Conservation (phyloP, 2,329 filamentous ascomycete genomes). For the Claviceps purpurea region DNA sequence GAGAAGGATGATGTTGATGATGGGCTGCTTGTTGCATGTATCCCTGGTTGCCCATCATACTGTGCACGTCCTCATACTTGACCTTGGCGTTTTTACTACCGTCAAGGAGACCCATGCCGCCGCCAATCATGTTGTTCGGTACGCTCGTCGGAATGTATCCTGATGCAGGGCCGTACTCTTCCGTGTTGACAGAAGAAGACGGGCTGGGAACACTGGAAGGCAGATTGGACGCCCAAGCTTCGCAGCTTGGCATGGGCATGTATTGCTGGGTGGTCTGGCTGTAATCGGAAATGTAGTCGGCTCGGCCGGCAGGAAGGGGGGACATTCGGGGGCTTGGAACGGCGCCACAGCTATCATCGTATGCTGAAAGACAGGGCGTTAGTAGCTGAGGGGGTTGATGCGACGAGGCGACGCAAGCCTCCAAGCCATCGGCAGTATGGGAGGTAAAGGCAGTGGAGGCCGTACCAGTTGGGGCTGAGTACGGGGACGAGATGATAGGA, state of each 20-base stretch:
- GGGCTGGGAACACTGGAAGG: conserved; percentile 39
- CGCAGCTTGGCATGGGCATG: conserved; percentile 27
- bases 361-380: conserved; percentile 19
- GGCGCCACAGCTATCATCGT: conserved; percentile 25
- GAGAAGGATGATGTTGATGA: neutral
- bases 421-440: conserved; percentile 5
- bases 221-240: conserved; percentile 32
- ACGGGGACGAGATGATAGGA: conserved; percentile 26
- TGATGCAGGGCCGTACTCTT: conserved; percentile 28
- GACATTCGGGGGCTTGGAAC: conserved; percentile 31
- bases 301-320: conserved; percentile 25
- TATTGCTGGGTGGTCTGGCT: conserved; percentile 19
- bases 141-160: conserved; percentile 37
- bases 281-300: conserved; percentile 33
- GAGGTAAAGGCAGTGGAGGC: conserved; percentile 5
- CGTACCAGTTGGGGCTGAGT: conserved; percentile 27
- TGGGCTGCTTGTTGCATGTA: conserved; percentile 14
- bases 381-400: conserved; percentile 6
- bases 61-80: conserved; percentile 25
- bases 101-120: conserved; percentile 11
- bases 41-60: conserved; percentile 7
- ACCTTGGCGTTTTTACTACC: conserved; percentile 24
- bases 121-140: conserved; percentile 27
- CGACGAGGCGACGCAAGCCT: conserved; percentile 2
- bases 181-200: conserved; percentile 32